Percentiles rank a stretch among this genome's conserved stretches.
Evolutionary conservation across 2,329 filamentous ascomycete genomes (phyloP).

Genomic region (Cryphonectria nitschkei): DNA sequence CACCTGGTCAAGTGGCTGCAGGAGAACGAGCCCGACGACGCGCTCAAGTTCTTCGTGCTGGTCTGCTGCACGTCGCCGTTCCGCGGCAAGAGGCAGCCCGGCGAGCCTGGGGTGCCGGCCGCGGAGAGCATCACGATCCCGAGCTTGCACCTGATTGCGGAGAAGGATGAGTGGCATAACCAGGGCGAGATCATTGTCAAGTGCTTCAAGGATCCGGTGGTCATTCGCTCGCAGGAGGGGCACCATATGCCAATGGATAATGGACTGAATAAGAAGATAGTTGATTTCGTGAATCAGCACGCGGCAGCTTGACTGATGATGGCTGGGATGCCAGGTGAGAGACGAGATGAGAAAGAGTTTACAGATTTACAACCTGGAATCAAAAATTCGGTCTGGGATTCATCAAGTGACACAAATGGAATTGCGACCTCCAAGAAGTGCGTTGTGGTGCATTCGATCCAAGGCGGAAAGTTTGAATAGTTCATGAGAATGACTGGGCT

Average conservation of each 20-base stretch:
- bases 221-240: conserved; percentile 20
- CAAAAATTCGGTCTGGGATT: background rate
- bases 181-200: conserved; percentile 22
- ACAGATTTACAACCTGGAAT: background rate
- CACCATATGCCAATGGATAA: conserved; percentile 23
- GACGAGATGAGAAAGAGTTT: background rate
- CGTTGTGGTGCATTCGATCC: no score
- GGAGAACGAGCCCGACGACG: conserved; percentile 20
- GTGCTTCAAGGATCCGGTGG: conserved; percentile 23
- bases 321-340: background rate
- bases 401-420: background rate
- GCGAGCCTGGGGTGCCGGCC: conserved; percentile 16
- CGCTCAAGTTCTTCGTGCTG: conserved; percentile 20
- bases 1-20: conserved; percentile 24
- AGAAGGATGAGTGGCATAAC: conserved; percentile 24
- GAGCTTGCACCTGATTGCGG: conserved; percentile 22
- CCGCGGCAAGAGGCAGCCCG: conserved; percentile 21
- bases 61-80: conserved; percentile 22
- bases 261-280: conserved; percentile 14
- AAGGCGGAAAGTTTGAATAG: no score
- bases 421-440: background rate
- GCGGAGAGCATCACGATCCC: conserved; percentile 20
- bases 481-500: no score
- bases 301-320: conserved; percentile 1
- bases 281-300: conserved; percentile 12